Evolutionary conservation across 1,284 basidiomycete genomes (phyloP), one percentile per base, ranked within the genome.

Genomic region (Sporisorium exsertum): DNA sequence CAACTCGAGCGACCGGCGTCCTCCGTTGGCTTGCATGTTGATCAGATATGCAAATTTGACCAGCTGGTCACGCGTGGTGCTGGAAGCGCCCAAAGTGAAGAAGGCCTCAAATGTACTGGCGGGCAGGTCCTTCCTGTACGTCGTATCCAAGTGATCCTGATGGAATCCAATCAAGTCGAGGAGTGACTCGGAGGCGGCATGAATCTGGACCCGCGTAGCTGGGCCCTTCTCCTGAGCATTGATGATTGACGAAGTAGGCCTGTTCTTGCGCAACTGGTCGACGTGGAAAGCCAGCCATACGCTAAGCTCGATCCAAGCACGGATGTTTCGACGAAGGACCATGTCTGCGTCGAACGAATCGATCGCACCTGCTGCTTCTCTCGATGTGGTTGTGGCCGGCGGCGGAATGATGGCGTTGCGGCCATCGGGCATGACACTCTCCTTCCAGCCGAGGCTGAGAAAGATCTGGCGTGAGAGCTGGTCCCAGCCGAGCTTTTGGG

Each of bases 261-360:
- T 60, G 1, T 26, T 52, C 13, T 46, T 55, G 35, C 58, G 50
- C 26, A 77, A 27, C 20, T 60, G 43, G n/a, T 65, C 59, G 24
- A 59, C 18, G 27, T 69, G 59, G 51, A 65, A 71, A 4, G 55
- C 45, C 16, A 71, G 57, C 77, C 77, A 79, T 3, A 64, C 60
- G 32, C 52, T 62, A 24, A 79, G 59, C 53, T 79, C 77, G 27
- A 79, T 64, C 77, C 77, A 79, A n/a, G 77, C 74, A 9, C 77
- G 74, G 2, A 61, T 56, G 47, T 72, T 64, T 7, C 74, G 53
- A 32, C 42, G 58, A 15, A 75, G 60, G 3, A 53, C 27, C 10
- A 55, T 22, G 9, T 50, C 29, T 7, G 35, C 22, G 20, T 22
- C 42, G 2, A 52, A 33, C 5, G 55, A 9, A 2, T 37, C 33